A percentile compares a stretch with the other conserved stretches of the same genome.
Evolutionary conservation across 768 basidiomycete genomes (phyloP).

Genomic region (Suillus sp.): DNA sequence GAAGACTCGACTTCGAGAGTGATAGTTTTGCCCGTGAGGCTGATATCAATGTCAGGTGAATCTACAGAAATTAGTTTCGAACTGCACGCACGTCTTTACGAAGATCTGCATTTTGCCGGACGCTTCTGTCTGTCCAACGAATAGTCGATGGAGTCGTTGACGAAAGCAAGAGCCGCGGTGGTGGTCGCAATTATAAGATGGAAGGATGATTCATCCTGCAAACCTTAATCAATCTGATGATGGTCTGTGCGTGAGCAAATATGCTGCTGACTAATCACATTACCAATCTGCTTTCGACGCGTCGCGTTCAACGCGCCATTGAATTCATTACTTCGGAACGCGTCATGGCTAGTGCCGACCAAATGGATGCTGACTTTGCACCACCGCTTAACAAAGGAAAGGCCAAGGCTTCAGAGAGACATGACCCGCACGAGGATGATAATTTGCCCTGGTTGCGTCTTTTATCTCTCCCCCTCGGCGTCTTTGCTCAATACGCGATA

Average conservation of each 20-base stretch:
- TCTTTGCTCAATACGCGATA: conserved; percentile 32
- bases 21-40: conserved; percentile 99
- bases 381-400: conserved; percentile 49
- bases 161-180: conserved; percentile 66
- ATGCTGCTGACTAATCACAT: conserved; percentile 22
- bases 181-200: conserved; percentile 18
- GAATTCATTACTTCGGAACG: not conserved
- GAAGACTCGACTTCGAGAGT: conserved; percentile 98
- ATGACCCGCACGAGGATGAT: conserved; percentile 52
- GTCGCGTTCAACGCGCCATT: conserved; percentile 7
- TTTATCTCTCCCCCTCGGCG: conserved; percentile 9
- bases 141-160: conserved; percentile 91
- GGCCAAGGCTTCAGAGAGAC: conserved; percentile 56
- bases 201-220: conserved; percentile 22
- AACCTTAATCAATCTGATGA: conserved; percentile 40
- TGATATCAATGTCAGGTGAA: conserved; percentile 31
- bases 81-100: conserved; percentile 81
- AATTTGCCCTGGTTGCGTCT: conserved; percentile 79
- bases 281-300: not conserved
- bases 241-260: conserved; percentile 47
- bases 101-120: conserved; percentile 93
- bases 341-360: conserved; percentile 60
- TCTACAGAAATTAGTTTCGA: conserved; percentile 5
- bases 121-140: conserved; percentile 90
- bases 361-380: conserved; percentile 46